Conservation (phyloP, 257 asterid genomes). For the Osmanthus fragrans region DNA sequence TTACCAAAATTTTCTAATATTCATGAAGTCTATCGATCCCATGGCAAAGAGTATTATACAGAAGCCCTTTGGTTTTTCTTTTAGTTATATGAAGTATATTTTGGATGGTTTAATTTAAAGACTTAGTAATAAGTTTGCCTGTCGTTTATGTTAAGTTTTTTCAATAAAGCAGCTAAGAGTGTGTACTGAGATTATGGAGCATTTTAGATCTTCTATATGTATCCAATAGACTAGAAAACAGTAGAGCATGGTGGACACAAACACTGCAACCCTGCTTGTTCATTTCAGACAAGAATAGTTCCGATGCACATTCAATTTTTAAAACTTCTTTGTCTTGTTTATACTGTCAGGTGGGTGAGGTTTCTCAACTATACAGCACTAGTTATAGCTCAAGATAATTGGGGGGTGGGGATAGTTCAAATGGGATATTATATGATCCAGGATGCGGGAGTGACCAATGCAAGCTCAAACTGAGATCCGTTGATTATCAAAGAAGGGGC, state of each 20-base stretch:
- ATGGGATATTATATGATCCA: no score
- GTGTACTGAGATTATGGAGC: not conserved
- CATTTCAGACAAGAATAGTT: no score
- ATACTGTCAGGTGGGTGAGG: not conserved
- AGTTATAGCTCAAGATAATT: not conserved
- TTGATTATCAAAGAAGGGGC: no score
- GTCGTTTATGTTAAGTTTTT: not conserved
- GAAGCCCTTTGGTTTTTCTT: not conserved
- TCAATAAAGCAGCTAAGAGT: not conserved
- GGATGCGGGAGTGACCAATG: no score
- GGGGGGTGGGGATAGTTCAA: not conserved
- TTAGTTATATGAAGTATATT: not conserved
- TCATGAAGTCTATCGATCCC: not conserved
- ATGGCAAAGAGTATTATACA: not conserved
- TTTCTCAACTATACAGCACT: not conserved
- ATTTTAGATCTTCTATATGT: not conserved
- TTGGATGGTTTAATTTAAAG: not conserved
- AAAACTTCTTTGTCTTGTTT: not conserved
- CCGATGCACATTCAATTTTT: not conserved
- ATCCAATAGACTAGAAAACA: not conserved
- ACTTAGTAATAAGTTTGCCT: not conserved
- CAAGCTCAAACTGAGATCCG: no score
- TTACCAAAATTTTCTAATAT: not conserved
- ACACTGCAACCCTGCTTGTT: no score
- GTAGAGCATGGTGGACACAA: no score